Conservation (phyloP, 179 eudicot species). For the Actinidia arguta region DNA sequence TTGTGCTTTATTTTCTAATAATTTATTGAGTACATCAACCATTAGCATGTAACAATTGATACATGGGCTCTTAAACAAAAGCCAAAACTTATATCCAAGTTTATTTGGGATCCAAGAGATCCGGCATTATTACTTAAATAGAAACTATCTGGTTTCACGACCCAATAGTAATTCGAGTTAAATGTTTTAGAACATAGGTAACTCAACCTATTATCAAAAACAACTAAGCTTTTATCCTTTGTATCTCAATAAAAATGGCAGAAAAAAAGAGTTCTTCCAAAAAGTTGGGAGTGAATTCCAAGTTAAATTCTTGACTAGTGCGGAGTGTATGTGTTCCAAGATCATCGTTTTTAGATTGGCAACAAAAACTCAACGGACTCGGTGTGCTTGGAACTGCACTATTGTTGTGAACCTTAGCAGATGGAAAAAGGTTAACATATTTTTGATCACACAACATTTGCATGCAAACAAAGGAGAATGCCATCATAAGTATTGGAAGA, state of each 20-base stretch:
- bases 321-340: background rate
- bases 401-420: too few relatives aligned
- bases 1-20: too few relatives aligned
- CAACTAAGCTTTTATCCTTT: background rate
- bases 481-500: too few relatives aligned
- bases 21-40: too few relatives aligned
- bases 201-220: background rate
- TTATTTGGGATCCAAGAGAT: background rate
- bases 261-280: background rate
- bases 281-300: background rate
- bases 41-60: too few relatives aligned
- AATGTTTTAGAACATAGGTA: background rate
- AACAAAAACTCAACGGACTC: background rate
- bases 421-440: too few relatives aligned
- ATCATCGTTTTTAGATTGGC: background rate
- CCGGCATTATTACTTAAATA: background rate
- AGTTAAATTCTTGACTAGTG: background rate
- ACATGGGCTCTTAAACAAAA: too few relatives aligned
- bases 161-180: background rate
- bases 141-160: background rate
- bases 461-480: too few relatives aligned
- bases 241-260: background rate
- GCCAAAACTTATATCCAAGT: background rate
- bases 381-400: background rate
- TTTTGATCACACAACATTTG: too few relatives aligned